A percentile compares a stretch with the other conserved stretches of the same genome.
Evolutionary conservation across 108 stramenopile genomes (phyloP).

Genomic region (Cyclotella kingstonii): DNA sequence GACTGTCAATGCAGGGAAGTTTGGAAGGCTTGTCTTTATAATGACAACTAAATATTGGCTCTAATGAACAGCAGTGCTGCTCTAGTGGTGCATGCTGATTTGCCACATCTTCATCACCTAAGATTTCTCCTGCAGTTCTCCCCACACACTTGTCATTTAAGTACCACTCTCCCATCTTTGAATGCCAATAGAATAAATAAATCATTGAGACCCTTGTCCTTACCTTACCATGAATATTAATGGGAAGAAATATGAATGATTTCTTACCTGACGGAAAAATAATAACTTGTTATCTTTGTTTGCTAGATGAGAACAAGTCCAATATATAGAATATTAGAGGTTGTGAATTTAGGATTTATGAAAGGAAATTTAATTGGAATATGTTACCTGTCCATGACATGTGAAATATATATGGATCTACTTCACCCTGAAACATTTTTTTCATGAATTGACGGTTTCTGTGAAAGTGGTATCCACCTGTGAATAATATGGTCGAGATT

Average conservation of each 20-base stretch:
- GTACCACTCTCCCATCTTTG: conserved; percentile 77
- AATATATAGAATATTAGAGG: too few relatives aligned
- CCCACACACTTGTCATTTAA: conserved; percentile 61
- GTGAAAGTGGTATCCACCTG: conserved; percentile 55
- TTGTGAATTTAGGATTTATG: background rate
- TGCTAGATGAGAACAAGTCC: too few relatives aligned
- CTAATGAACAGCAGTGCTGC: conserved; percentile 48
- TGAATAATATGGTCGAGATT: background rate
- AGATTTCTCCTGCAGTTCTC: conserved; percentile 29
- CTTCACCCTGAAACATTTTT: conserved; percentile 38
- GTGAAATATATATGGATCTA: conserved; percentile 46
- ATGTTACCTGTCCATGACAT: conserved; percentile 41
- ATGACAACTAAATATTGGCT: conserved; percentile 62
- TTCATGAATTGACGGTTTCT: conserved; percentile 43
- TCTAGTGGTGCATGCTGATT: conserved; percentile 15
- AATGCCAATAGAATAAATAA: too few relatives aligned
- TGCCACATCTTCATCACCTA: conserved; percentile 1
- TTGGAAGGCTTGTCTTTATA: conserved; percentile 74
- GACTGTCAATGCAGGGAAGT: conserved; percentile 48
- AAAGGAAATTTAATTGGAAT: background rate
- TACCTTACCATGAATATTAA: too few relatives aligned
- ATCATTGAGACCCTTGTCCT: too few relatives aligned
- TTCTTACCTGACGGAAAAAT: conserved; percentile 54
- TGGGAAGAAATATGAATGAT: background rate
- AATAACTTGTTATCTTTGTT: conserved; percentile 82